phyloP scores from a whole-genome alignment of 306 rosid species.

The Fagus crenata region DNA sequence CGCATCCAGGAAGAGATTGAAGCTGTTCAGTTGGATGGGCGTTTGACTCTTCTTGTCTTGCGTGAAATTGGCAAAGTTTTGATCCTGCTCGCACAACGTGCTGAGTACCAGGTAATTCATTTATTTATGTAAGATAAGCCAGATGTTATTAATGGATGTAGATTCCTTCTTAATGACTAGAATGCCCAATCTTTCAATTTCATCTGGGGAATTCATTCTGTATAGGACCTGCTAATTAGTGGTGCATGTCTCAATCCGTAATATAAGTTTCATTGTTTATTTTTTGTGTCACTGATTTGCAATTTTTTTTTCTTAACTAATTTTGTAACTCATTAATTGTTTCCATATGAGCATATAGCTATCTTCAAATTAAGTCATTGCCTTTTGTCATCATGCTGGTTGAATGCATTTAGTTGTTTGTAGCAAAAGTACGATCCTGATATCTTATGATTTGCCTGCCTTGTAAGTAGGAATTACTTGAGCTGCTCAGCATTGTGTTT shows the following conservation, averaged over 20 bases:
- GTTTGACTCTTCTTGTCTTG: slow-evolving; percentile 90
- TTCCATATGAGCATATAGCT: too few species aligned
- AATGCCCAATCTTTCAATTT: background rate
- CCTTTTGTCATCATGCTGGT: background rate
- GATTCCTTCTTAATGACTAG: background rate
- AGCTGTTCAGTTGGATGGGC: slow-evolving; percentile 91
- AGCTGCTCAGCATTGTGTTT: background rate
- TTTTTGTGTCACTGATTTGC: background rate
- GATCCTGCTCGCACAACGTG: slow-evolving; percentile 75
- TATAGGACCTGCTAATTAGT: background rate
- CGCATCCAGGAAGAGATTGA: slow-evolving; percentile 96
- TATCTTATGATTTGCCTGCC: background rate
- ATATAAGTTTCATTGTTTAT: background rate
- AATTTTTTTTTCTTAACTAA: too few species aligned
- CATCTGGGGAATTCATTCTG: slow-evolving; percentile 1
- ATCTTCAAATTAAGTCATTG: background rate
- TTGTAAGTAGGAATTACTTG: background rate
- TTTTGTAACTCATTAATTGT: background rate
- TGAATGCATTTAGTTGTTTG: background rate
- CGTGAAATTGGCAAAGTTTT: slow-evolving; percentile 96
- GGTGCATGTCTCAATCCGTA: background rate
- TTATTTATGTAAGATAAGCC: background rate
- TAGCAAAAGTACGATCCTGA: background rate
- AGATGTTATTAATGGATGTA: background rate
- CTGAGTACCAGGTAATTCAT: slow-evolving; percentile 78